Conservation (phyloP, 495 filamentous ascomycete genomes). For the Hypomontagnella submonticulosa region DNA sequence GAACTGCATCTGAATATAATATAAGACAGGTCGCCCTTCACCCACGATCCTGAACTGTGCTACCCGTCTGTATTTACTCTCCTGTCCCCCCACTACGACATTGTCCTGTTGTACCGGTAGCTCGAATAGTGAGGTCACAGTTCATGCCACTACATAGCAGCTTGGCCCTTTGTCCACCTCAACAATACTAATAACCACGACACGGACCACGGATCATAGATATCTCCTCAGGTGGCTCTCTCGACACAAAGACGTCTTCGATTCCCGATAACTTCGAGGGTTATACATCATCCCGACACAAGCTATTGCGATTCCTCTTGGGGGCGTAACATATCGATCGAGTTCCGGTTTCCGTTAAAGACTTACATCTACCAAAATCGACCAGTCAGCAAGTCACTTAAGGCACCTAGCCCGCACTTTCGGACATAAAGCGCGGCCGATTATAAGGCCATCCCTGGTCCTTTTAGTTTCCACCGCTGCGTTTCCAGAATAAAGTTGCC, state of each 20-base stretch:
- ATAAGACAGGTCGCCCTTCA: constrained; percentile 14
- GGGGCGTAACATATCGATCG: constrained; percentile 25
- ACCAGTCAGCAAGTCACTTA: constrained; percentile 42
- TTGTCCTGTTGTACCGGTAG: constrained; percentile 18
- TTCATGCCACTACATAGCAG: constrained; percentile 11
- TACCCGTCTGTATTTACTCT: constrained; percentile 15
- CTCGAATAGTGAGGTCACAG: constrained; percentile 28
- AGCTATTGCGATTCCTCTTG: constrained; percentile 13
- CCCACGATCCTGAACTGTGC: constrained; percentile 15
- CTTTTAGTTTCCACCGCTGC: constrained; percentile 34
- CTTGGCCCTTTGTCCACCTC: constrained; percentile 10
- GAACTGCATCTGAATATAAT: constrained; percentile 26
- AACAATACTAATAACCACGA: constrained; percentile 7
- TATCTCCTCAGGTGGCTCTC: background rate
- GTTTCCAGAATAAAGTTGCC: constrained; percentile 46
- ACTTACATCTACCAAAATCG: constrained; percentile 42
- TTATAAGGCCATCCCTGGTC: constrained; percentile 39
- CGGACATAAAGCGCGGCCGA: constrained; percentile 48
- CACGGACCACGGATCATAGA: background rate
- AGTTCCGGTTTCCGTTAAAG: constrained; percentile 38
- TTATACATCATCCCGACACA: constrained; percentile 41
- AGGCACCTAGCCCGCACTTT: constrained; percentile 37
- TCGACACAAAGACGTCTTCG: constrained; percentile 14
- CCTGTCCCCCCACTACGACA: constrained; percentile 16
- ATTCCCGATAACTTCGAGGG: background rate